Evolutionary conservation across 352 stramenopile species (phyloP), one percentile per base, ranked within the genome.

Genomic region (Phytophthora boehmeriae): DNA sequence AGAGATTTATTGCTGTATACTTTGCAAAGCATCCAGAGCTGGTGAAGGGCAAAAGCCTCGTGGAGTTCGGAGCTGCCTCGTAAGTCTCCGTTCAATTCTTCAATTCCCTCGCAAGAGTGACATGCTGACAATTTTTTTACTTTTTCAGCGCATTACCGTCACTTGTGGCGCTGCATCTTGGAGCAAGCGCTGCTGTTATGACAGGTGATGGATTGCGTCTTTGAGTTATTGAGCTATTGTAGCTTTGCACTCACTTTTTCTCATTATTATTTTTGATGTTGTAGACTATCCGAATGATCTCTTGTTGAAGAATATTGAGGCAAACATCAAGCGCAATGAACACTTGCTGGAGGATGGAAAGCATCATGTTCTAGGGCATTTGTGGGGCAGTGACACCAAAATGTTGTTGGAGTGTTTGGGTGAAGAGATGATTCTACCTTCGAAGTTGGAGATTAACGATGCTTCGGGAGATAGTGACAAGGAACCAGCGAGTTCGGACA

Each of bases 11-110:
- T 38, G 60, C 73, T 9, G 78, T 75, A 46, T 64, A 81, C 48
- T 78, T 86, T 46, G 65, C 76, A 13, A 73, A 57, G 23, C 48
- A 81, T 35, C 65, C 70, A 13, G 36, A 59, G 41, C 17, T 80
- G 0, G 60, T 86, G 2, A 22, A 61, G 14, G 64, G 49, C 17
- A 71, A 35, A 44, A 75, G 13, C 8, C 35, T 81, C 25, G 71
- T 86, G 17, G 73, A 86, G 51, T 86, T 86, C 47, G 76, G 76
- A 13, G 76, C 76, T 34, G 76, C 76, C 38, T 86, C 76, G 76
- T 86, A 56, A 59, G 68, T 67, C 5, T 22, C 17, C 23, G 27
- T 17, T 27, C 11, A 42, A 30, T n/a, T n/a, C 4, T 38, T 19
- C 19, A 19, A 38, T 3, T 30, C 11, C 27, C 11, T 42, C 4